Conservation (phyloP, 108 stramenopile species). For the Cyclostephanos tholiformis region DNA sequence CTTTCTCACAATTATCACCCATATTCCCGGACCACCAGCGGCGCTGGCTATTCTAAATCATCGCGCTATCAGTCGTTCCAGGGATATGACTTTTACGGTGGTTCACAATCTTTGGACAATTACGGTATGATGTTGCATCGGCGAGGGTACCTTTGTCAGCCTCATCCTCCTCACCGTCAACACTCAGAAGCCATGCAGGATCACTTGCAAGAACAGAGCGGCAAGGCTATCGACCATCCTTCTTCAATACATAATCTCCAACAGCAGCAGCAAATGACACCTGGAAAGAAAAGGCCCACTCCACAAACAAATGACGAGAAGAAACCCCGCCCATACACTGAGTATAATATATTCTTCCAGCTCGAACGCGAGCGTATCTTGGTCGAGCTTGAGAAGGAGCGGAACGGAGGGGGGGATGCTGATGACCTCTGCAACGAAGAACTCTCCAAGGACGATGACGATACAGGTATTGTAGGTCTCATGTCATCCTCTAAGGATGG, state of each 20-base stretch:
- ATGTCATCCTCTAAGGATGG: neutral
- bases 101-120: neutral
- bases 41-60: neutral
- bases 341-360: constrained; percentile 52
- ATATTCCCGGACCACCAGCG: neutral
- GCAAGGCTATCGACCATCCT: neutral
- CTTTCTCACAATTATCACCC: constrained; percentile 3
- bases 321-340: constrained; percentile 46
- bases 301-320: constrained; percentile 11
- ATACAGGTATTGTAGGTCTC: neutral
- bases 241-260: neutral
- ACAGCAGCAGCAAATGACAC: neutral
- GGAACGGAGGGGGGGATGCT: constrained; percentile 6
- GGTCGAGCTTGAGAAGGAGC: constrained; percentile 31
- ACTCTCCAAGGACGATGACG: neutral
- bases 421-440: neutral
- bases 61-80: neutral
- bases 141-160: neutral
- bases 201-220: neutral
- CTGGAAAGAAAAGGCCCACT: neutral
- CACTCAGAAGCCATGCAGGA: neutral
- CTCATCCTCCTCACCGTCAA: neutral
- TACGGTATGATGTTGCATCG: neutral
- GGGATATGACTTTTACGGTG: constrained; percentile 11
- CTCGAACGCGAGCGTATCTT: constrained; percentile 43